Percentiles rank a stretch among this genome's conserved stretches.
Conservation (phyloP, 192 early-diverging fungal genomes). For the Rhizophagus clarus region DNA sequence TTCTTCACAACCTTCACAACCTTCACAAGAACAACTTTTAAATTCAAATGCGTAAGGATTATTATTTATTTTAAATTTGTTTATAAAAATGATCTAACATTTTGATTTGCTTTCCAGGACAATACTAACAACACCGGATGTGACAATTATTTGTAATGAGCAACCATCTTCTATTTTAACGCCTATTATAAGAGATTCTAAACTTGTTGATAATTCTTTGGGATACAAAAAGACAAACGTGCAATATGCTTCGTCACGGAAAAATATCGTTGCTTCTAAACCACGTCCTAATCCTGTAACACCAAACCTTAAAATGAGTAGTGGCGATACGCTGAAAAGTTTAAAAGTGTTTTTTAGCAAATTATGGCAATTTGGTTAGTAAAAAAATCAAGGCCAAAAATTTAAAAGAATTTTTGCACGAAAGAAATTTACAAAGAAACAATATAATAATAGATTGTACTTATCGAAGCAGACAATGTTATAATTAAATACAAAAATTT, state of each 20-base stretch:
- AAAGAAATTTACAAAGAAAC: too few relatives aligned
- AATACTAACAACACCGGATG: not conserved
- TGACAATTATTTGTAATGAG: not conserved
- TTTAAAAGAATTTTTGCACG: too few relatives aligned
- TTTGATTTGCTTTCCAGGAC: not conserved
- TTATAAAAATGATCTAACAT: not conserved
- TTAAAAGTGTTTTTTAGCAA: not conserved
- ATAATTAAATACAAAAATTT: too few relatives aligned
- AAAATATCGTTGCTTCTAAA: not conserved
- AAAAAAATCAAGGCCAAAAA: too few relatives aligned
- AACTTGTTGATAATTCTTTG: not conserved
- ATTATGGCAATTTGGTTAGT: not conserved
- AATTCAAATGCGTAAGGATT: not conserved
- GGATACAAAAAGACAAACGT: not conserved
- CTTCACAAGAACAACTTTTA: not conserved
- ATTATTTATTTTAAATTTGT: too few relatives aligned
- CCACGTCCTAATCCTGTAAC: not conserved
- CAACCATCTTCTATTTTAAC: not conserved
- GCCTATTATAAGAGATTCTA: not conserved
- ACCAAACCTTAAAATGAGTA: not conserved
- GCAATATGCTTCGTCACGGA: not conserved
- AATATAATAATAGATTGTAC: too few relatives aligned
- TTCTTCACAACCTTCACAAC: not conserved
- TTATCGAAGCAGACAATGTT: too few relatives aligned
- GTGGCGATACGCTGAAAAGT: not conserved